phyloP scores from a whole-genome alignment of 1,284 basidiomycete genomes.

The Moesziomyces globuligerus region DNA sequence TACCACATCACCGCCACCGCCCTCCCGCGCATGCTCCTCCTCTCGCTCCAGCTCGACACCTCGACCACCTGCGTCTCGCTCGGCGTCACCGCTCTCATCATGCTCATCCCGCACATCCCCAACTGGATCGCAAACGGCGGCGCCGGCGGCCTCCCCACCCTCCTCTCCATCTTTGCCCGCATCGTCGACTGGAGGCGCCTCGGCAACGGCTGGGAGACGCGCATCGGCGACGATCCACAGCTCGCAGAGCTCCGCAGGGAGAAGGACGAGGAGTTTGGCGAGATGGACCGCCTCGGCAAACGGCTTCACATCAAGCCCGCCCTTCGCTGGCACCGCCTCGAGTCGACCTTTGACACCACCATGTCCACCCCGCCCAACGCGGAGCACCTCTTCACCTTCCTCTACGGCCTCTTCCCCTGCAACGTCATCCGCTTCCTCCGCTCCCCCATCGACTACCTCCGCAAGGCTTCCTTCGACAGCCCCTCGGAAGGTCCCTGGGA shows the following conservation, averaged over 20 bases:
- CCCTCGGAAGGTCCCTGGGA: constrained; percentile 67
- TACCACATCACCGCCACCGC: constrained; percentile 62
- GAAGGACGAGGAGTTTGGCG: constrained; percentile 52
- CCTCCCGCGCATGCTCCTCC: constrained; percentile 51
- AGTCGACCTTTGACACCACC: constrained; percentile 51
- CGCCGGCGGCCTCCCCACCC: constrained; percentile 51
- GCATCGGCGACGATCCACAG: constrained; percentile 38
- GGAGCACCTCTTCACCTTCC: constrained; percentile 73
- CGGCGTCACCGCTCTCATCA: constrained; percentile 58
- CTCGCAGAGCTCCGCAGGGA: constrained; percentile 39
- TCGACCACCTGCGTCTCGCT: constrained; percentile 55
- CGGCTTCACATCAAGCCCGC: constrained; percentile 47
- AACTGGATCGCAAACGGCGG: constrained; percentile 62
- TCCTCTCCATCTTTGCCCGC: constrained; percentile 61
- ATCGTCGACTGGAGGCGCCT: constrained; percentile 60
- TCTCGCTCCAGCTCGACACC: constrained; percentile 57
- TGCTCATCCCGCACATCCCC: constrained; percentile 65
- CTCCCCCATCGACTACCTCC: constrained; percentile 75
- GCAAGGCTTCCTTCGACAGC: constrained; percentile 74
- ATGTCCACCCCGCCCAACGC: constrained; percentile 57
- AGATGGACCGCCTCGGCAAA: constrained; percentile 55
- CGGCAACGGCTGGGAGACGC: constrained; percentile 51
- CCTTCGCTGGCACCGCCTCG: constrained; percentile 54
- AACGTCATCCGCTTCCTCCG: constrained; percentile 81
- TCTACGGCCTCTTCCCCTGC: constrained; percentile 89